phyloP scores from a whole-genome alignment of 495 filamentous ascomycete species.

The Usnea hakonensis region DNA sequence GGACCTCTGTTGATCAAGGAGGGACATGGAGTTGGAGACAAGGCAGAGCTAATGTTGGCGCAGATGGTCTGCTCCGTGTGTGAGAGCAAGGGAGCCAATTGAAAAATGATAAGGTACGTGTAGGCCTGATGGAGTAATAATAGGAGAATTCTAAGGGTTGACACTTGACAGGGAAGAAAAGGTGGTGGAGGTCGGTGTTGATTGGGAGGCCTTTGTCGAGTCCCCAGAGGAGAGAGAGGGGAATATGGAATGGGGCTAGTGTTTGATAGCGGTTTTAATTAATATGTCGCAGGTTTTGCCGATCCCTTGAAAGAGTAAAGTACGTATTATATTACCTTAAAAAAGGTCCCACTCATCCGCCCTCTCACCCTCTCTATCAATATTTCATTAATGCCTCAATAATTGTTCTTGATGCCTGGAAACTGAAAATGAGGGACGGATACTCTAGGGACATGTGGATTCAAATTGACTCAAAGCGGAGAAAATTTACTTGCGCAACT shows the following conservation, averaged over 20 bases:
- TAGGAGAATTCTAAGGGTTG: slow-evolving; percentile 4
- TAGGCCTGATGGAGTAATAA: neutral
- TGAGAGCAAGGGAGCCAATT: neutral
- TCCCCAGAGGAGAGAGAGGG: slow-evolving; percentile 13
- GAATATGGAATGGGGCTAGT: slow-evolving; percentile 16
- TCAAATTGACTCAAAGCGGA: neutral
- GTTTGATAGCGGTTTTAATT: slow-evolving; percentile 12
- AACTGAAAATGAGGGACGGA: too few relatives aligned
- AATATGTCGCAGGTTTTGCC: slow-evolving; percentile 20
- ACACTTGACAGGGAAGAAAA: slow-evolving; percentile 9
- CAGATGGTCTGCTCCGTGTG: neutral
- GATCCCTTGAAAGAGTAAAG: slow-evolving; percentile 9
- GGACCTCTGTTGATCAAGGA: slow-evolving; percentile 15
- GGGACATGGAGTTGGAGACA: slow-evolving; percentile 1
- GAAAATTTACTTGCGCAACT: neutral
- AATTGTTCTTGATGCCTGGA: neutral
- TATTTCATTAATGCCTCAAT: neutral
- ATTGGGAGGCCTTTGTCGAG: slow-evolving; percentile 14
- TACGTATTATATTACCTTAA: too few relatives aligned
- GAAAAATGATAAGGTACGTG: neutral
- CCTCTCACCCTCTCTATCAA: neutral
- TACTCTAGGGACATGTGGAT: too few relatives aligned
- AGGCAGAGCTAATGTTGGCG: slow-evolving; percentile 1
- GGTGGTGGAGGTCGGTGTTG: slow-evolving; percentile 3
- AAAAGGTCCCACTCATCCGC: slow-evolving; percentile 12